Conservation (phyloP, 148 eudicot genomes). For the Salicornia ramosissima region DNA sequence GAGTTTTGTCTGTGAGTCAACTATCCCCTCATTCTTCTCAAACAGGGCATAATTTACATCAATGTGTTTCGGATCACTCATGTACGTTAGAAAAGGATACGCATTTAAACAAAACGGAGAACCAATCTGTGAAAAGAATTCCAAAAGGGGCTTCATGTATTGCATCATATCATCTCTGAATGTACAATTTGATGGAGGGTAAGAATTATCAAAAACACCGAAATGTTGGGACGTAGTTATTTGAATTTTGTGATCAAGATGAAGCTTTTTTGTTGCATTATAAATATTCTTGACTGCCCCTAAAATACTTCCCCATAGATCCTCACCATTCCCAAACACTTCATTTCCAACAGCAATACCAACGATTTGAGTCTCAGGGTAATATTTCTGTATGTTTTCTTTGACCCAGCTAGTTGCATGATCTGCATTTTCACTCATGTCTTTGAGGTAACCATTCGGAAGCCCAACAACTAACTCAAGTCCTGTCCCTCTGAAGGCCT, state of each 20-base stretch:
- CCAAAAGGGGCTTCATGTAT: slow-evolving; percentile 57
- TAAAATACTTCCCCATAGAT: slow-evolving; percentile 39
- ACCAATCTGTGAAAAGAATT: slow-evolving; percentile 45
- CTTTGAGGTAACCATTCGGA: slow-evolving; percentile 46
- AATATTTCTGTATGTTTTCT: slow-evolving; percentile 49
- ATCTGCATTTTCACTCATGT: slow-evolving; percentile 50
- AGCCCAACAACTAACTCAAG: slow-evolving; percentile 70
- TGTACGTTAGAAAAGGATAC: slow-evolving; percentile 68
- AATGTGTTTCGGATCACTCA: slow-evolving; percentile 52
- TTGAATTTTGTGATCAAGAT: slow-evolving; percentile 42
- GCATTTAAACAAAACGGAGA: slow-evolving; percentile 79
- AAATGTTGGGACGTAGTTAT: slow-evolving; percentile 56
- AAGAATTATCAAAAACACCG: slow-evolving; percentile 60
- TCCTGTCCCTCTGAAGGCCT: slow-evolving; percentile 64
- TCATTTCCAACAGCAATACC: slow-evolving; percentile 78
- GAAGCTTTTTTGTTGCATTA: slow-evolving; percentile 53
- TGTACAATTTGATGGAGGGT: slow-evolving; percentile 67
- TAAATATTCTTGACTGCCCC: slow-evolving; percentile 58
- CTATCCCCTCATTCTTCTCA: slow-evolving; percentile 42
- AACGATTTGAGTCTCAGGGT: slow-evolving; percentile 53
- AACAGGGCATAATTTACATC: slow-evolving; percentile 75
- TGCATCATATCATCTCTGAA: slow-evolving; percentile 39
- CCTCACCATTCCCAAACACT: slow-evolving; percentile 49
- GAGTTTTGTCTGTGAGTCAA: slow-evolving; percentile 50
- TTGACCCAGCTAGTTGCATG: slow-evolving; percentile 61